These are phyloP conservation scores for Agrocybe pediades DNA, from an alignment of 768 basidiomycete genomes.

Conservation along the genomic window DNA sequence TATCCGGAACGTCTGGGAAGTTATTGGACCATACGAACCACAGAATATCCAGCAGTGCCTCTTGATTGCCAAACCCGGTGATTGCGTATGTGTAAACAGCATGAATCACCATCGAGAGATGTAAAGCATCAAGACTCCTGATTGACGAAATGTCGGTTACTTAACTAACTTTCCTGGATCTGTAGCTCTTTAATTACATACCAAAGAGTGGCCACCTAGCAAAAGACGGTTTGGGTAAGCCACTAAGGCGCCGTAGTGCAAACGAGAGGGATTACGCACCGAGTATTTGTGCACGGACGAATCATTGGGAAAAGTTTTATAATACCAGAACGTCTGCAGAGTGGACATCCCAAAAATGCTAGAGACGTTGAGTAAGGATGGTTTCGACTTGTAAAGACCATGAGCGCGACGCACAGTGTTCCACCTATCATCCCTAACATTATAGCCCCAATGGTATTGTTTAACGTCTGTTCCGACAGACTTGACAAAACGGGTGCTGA, in stretches of 20 bases:
- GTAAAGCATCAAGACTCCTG: constrained; percentile 37
- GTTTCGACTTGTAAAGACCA: background rate
- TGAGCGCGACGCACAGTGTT: constrained; percentile 29
- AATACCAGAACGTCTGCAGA: constrained; percentile 42
- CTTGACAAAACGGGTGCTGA: constrained; percentile 15
- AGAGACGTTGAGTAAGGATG: background rate
- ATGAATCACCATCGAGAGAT: constrained; percentile 34
- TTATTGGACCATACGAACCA: constrained; percentile 25
- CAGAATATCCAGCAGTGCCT: constrained; percentile 24
- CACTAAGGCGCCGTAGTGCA: background rate
- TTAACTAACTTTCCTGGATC: background rate
- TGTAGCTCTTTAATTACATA: constrained; percentile 13
- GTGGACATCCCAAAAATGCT: constrained; percentile 43
- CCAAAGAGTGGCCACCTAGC: constrained; percentile 37
- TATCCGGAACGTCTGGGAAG: background rate
- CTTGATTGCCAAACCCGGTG: constrained; percentile 33
- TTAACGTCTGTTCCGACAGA: constrained; percentile 30
- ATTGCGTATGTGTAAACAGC: constrained; percentile 38
- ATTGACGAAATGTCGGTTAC: background rate
- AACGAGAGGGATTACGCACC: constrained; percentile 22
- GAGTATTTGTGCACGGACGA: constrained; percentile 34
- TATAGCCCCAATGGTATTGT: constrained; percentile 42
- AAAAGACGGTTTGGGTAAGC: background rate
- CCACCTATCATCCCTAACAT: constrained; percentile 36
- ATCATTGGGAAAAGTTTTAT: constrained; percentile 38